Conservation (phyloP, 78 protist genomes). For the Kipferlia bialata region DNA sequence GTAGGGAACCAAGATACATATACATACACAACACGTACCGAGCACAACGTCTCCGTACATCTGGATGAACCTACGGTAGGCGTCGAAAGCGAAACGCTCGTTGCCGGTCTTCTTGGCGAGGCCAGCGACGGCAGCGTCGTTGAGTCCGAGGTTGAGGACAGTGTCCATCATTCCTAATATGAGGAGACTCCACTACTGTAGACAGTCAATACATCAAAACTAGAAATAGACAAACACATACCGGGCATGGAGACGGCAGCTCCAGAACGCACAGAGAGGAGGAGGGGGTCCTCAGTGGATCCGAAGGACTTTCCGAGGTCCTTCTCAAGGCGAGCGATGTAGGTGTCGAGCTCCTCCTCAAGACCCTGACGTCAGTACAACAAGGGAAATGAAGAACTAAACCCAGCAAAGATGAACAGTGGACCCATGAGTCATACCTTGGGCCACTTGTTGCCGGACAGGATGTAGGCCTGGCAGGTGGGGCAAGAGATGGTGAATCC, state of each 20-base stretch:
- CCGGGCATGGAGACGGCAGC: conserved; percentile 46
- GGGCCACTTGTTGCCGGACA: too few relatives aligned
- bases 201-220: conserved; percentile 5
- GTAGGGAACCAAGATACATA: too few relatives aligned
- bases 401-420: too few relatives aligned
- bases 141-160: conserved; percentile 60
- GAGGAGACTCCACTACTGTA: too few relatives aligned
- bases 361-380: conserved; percentile 18
- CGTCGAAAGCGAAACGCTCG: conserved; percentile 49
- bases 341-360: neutral
- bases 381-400: too few relatives aligned
- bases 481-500: conserved; percentile 54
- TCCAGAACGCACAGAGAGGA: conserved; percentile 57
- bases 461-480: conserved; percentile 24
- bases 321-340: conserved; percentile 23
- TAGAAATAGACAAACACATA: neutral
- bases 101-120: conserved; percentile 25
- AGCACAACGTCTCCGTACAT: conserved; percentile 54
- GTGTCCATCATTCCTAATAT: conserved; percentile 68
- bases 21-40: too few relatives aligned
- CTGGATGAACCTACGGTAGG: conserved; percentile 55
- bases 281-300: conserved; percentile 36
- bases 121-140: conserved; percentile 25
- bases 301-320: conserved; percentile 42
- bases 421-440: too few relatives aligned